Base-by-base conservation (phyloP, 2,329 filamentous ascomycete species). In the Elsinoe fawcettii region DNA sequence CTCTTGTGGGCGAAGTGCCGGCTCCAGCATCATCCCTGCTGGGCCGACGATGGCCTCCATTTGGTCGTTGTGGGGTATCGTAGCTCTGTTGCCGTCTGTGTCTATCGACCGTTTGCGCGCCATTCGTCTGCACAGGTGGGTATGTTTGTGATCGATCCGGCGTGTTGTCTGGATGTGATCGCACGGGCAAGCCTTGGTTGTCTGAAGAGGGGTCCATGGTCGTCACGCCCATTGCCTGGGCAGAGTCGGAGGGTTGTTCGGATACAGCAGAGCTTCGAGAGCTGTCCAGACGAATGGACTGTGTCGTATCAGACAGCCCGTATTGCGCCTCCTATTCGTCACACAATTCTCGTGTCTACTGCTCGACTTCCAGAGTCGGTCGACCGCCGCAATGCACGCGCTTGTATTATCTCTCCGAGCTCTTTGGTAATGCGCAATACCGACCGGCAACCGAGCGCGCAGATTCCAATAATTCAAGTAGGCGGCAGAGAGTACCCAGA, bases 1-100 rank as follows among this genome's bases (percentile, higher is more conserved):
- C 69, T 55, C 67, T 64, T 59, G 56, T 65, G 56, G 55, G 62
- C 56, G 51, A 60, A 60, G 46, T 58, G 67, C 63, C 63, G 63
- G 59, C 62, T 62, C 30, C 49, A 23, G 61, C 60, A 59, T 61
- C 58, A 55, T 63, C 62, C 53, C 59, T 65, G 37, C 61, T 59
- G 32, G 56, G 60, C n/a, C 61, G 62, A 51, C 60, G 58, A 36
- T 46, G 46, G 36, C 36, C 60, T 23, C 23, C 41, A 34, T 43
- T 25, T 11, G 39, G 37, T 53, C 47, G 18, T 27, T 51, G 44
- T n/a, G 54, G 54, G 7, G 54, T 46, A 20, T 56, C 54, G 11
- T 46, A 56, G 20, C 54, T 56, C 41, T 46, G 43, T 37, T 56
- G 54, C 30, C 41, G 44, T 27, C 43, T 56, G 41, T 56, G 54